Evolutionary conservation across 2,329 filamentous ascomycete genomes (phyloP).

Genomic region (Aureobasidium sp.): DNA sequence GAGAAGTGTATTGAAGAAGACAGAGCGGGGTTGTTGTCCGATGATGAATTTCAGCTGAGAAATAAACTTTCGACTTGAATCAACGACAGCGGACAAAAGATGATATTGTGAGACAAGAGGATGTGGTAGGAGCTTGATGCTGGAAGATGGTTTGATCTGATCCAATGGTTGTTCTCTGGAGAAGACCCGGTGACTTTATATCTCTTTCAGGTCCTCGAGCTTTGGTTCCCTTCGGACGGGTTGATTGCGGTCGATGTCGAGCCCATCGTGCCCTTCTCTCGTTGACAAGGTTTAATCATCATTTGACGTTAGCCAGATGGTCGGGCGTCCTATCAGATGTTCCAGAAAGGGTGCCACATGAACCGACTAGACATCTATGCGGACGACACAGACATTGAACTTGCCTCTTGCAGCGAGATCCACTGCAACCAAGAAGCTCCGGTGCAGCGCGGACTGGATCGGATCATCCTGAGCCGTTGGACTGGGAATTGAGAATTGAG

Average conservation of each 20-base stretch:
- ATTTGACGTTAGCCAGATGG: constrained; percentile 8
- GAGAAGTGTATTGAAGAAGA: not conserved
- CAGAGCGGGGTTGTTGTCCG: not conserved
- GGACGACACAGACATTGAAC: constrained; percentile 8
- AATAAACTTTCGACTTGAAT: not conserved
- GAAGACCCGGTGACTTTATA: not conserved
- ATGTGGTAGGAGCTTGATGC: not conserved
- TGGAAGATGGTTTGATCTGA: not conserved
- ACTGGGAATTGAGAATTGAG: not conserved
- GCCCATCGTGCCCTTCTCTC: not conserved
- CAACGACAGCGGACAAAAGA: not conserved
- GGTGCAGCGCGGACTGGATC: constrained; percentile 9
- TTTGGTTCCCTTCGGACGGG: not conserved
- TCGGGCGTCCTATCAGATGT: constrained; percentile 11
- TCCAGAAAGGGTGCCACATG: constrained; percentile 1
- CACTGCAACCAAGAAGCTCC: constrained; percentile 7
- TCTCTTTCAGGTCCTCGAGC: not conserved
- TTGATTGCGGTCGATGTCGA: not conserved
- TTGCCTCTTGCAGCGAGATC: constrained; percentile 8
- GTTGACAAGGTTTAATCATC: not conserved
- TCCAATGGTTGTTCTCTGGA: not conserved
- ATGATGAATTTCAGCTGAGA: not conserved
- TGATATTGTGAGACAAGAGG: not conserved
- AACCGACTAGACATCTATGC: not conserved
- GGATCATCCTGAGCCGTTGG: constrained; percentile 12